These are phyloP conservation scores for Metarhizium brunneum DNA, from an alignment of 2,329 filamentous ascomycete species.

Conservation along the genomic window DNA sequence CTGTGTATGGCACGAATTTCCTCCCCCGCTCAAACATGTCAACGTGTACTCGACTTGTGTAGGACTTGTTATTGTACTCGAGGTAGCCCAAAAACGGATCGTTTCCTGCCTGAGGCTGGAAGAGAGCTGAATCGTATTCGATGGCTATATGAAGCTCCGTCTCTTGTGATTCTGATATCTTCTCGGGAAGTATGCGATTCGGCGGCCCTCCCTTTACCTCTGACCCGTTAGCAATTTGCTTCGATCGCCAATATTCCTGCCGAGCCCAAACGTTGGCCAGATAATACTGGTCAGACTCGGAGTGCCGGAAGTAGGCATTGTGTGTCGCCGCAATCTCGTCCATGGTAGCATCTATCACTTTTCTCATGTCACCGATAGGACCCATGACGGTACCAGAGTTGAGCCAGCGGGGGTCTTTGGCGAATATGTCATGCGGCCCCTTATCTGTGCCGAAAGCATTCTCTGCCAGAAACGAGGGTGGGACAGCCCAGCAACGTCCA, in stretches of 20 bases:
- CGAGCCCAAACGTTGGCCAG: slow-evolving; percentile 31
- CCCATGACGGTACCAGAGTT: slow-evolving; percentile 39
- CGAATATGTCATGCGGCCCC: slow-evolving; percentile 19
- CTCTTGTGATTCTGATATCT: slow-evolving; percentile 10
- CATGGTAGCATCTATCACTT: slow-evolving; percentile 17
- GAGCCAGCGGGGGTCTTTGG: slow-evolving; percentile 29
- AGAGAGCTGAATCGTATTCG: slow-evolving; percentile 31
- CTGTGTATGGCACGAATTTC: slow-evolving; percentile 18
- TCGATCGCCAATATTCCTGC: slow-evolving; percentile 31
- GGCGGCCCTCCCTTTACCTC: slow-evolving; percentile 9
- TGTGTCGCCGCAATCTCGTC: slow-evolving; percentile 23
- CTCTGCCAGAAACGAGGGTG: slow-evolving; percentile 21
- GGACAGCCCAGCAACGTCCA: slow-evolving; percentile 31
- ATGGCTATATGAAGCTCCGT: slow-evolving; percentile 27
- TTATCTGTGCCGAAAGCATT: slow-evolving; percentile 27
- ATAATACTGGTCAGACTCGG: slow-evolving; percentile 36
- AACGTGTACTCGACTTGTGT: slow-evolving; percentile 12
- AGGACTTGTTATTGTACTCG: slow-evolving; percentile 18
- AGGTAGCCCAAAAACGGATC: slow-evolving; percentile 24
- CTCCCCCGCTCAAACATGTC: slow-evolving; percentile 17
- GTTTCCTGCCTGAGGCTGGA: slow-evolving; percentile 29
- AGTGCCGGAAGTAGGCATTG: slow-evolving; percentile 22
- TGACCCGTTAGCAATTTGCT: slow-evolving; percentile 14
- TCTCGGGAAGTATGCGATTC: slow-evolving; percentile 14
- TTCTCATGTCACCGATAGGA: slow-evolving; percentile 21